Percentiles rank a stretch among this genome's conserved stretches.
phyloP scores from a whole-genome alignment of 2,329 filamentous ascomycete genomes.

The Chrysoporthe puriensis region DNA sequence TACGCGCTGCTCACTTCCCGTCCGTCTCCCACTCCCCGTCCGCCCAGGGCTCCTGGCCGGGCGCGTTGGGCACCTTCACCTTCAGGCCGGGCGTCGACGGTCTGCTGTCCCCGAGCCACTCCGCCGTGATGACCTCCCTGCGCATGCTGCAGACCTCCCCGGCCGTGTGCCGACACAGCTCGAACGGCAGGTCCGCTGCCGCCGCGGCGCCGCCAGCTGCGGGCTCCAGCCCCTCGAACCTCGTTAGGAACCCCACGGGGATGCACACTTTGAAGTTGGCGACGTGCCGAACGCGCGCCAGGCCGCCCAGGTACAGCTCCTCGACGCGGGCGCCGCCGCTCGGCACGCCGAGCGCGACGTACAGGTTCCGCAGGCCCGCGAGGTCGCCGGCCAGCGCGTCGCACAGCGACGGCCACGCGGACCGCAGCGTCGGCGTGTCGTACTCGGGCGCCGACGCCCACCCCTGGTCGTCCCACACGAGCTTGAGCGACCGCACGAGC shows the following conservation, averaged over 20 bases:
- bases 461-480: conserved; percentile 29
- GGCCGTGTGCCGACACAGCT: conserved; percentile 26
- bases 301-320: conserved; percentile 23
- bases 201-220: neutral
- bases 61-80: conserved; percentile 19
- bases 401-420: conserved; percentile 27
- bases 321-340: conserved; percentile 19
- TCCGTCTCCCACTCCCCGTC: conserved; percentile 1
- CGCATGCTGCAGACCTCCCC: conserved; percentile 27
- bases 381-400: conserved; percentile 23
- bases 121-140: conserved; percentile 26
- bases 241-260: conserved; percentile 25
- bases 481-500: conserved; percentile 27
- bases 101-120: conserved; percentile 26
- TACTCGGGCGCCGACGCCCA: conserved; percentile 23
- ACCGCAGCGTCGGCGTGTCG: conserved; percentile 24
- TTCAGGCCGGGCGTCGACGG: conserved; percentile 21
- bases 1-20: neutral
- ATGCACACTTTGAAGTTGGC: conserved; percentile 28
- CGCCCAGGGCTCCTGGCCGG: conserved; percentile 6
- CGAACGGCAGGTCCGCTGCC: conserved; percentile 5
- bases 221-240: conserved; percentile 15
- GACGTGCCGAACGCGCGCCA: conserved; percentile 18
- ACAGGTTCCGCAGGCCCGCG: conserved; percentile 24
- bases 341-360: conserved; percentile 26